Evolutionary conservation across 2,329 filamentous ascomycete genomes (phyloP).

Genomic region (Capronia americana): DNA sequence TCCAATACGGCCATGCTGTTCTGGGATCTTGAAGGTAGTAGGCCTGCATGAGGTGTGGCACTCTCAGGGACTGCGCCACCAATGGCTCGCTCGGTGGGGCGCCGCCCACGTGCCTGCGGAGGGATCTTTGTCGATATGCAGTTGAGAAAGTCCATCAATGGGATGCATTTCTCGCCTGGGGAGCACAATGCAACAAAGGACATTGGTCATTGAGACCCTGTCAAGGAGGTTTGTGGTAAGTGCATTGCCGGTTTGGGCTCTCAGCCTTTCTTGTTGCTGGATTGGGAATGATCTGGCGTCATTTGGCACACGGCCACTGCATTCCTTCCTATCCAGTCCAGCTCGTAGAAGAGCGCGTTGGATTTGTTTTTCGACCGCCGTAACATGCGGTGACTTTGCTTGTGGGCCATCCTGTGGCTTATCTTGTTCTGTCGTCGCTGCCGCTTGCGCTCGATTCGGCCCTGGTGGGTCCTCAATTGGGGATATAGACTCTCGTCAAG

Average conservation of each 20-base stretch:
- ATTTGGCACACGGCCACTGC: constrained; percentile 20
- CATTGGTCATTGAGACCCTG: constrained; percentile 1
- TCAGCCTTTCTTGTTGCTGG: constrained; percentile 22
- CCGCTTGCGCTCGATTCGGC: constrained; percentile 17
- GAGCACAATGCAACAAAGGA: neutral
- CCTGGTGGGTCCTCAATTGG: neutral
- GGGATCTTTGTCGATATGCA: constrained; percentile 1
- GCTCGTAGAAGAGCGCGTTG: constrained; percentile 21
- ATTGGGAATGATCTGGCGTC: constrained; percentile 11
- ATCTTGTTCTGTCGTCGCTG: constrained; percentile 15
- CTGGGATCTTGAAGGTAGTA: neutral
- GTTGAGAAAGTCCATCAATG: constrained; percentile 15
- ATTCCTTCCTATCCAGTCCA: constrained; percentile 25
- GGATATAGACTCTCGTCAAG: constrained; percentile 3
- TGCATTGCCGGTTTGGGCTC: constrained; percentile 2
- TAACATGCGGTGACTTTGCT: constrained; percentile 22
- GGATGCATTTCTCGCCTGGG: constrained; percentile 20
- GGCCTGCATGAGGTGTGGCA: neutral
- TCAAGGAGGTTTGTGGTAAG: constrained; percentile 1
- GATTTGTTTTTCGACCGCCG: constrained; percentile 16
- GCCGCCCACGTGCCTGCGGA: neutral
- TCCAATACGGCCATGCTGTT: neutral
- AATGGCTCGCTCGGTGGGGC: neutral
- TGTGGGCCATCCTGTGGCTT: constrained; percentile 9
- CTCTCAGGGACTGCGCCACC: neutral